phyloP scores from a whole-genome alignment of 2,329 filamentous ascomycete genomes.

The Didymosphaeria variabile region DNA sequence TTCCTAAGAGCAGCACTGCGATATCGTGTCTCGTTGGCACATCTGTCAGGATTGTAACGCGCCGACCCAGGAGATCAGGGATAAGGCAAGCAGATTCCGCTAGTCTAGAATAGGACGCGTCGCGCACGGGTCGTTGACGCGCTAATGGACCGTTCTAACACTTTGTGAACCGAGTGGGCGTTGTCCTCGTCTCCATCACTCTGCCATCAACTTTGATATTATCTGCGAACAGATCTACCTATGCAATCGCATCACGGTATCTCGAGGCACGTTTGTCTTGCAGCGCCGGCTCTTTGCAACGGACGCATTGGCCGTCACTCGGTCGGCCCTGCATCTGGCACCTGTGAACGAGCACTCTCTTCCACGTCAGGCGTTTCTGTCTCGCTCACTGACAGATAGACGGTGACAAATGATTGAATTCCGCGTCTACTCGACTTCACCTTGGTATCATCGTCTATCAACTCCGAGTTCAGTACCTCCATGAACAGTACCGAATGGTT shows the following conservation, averaged over 20 bases:
- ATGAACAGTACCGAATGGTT: neutral
- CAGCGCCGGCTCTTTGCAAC: too few relatives aligned
- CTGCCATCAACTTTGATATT: neutral
- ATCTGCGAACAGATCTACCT: neutral
- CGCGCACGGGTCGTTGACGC: constrained; percentile 7
- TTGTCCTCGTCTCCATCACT: neutral
- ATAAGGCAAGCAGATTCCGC: neutral
- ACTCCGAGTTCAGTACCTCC: neutral
- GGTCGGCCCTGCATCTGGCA: neutral
- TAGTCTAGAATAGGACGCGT: constrained; percentile 4
- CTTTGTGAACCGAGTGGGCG: too few relatives aligned
- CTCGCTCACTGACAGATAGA: neutral
- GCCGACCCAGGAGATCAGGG: too few relatives aligned
- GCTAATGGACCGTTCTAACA: neutral
- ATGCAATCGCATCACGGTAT: neutral
- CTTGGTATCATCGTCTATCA: neutral
- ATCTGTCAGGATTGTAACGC: too few relatives aligned
- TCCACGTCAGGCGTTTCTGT: neutral
- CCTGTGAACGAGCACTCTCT: neutral
- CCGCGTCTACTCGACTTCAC: neutral
- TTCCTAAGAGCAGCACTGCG: too few relatives aligned
- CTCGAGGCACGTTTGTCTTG: too few relatives aligned
- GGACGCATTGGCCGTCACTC: neutral
- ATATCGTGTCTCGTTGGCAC: too few relatives aligned
- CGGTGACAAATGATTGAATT: neutral